phyloP scores from a whole-genome alignment of 2,329 filamentous ascomycete genomes.

The Capronia coronata region DNA sequence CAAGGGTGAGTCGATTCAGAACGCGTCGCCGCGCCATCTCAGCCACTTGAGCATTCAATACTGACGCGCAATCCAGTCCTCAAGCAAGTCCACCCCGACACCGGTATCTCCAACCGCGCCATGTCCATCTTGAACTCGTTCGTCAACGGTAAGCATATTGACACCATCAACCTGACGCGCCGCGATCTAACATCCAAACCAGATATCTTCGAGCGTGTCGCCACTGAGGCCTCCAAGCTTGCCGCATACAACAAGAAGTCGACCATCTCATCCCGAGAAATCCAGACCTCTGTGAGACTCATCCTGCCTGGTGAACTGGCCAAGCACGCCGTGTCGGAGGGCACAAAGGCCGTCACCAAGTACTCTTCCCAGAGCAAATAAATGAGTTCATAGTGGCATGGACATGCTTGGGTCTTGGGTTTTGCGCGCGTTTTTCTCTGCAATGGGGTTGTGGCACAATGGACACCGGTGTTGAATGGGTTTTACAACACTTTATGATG shows the following conservation, averaged over 20 bases:
- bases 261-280: slow-evolving; percentile 98
- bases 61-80: slow-evolving; percentile 61
- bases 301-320: slow-evolving; percentile 98
- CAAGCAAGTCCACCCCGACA: slow-evolving; percentile 99
- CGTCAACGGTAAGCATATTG: slow-evolving; percentile 74
- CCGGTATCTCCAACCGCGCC: slow-evolving; percentile 98
- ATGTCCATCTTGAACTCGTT: slow-evolving; percentile 99
- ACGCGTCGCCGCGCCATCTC: slow-evolving; percentile 11
- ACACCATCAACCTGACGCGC: slow-evolving; percentile 8
- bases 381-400: slow-evolving; percentile 60
- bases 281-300: slow-evolving; percentile 96
- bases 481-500: slow-evolving; percentile 32
- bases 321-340: slow-evolving; percentile 99
- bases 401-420: slow-evolving; percentile 34
- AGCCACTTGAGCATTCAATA: slow-evolving; percentile 21
- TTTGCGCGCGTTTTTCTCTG: slow-evolving; percentile 36
- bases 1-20: slow-evolving; percentile 66
- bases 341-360: slow-evolving; percentile 99
- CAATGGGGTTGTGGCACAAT: slow-evolving; percentile 35
- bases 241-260: slow-evolving; percentile 99
- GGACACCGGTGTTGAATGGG: slow-evolving; percentile 40
- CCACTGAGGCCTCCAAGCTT: slow-evolving; percentile 97
- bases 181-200: slow-evolving; percentile 10
- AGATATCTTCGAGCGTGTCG: slow-evolving; percentile 99
- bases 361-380: slow-evolving; percentile 90